Evolutionary conservation across 768 basidiomycete genomes (phyloP).

Genomic region (Suillus spraguei): DNA sequence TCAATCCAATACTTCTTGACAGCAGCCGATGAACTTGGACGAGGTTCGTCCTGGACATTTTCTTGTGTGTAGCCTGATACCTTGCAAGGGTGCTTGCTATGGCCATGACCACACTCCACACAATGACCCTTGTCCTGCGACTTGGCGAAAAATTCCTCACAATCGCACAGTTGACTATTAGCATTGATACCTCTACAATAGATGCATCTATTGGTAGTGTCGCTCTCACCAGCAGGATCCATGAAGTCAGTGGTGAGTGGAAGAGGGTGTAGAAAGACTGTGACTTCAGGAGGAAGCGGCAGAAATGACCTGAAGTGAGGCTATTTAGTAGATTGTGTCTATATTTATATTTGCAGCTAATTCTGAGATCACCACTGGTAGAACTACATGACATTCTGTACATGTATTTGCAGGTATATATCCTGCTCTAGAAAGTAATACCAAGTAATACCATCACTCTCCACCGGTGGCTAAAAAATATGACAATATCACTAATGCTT

Average conservation of each 20-base stretch:
- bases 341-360: not conserved
- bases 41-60: not conserved
- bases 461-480: not conserved
- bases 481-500: conserved; percentile 10
- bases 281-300: not conserved
- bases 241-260: not conserved
- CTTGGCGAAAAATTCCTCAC: not conserved
- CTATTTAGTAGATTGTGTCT: not conserved
- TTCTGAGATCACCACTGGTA: conserved; percentile 19
- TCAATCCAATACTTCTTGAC: not conserved
- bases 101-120: not conserved
- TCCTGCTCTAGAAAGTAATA: too few species aligned
- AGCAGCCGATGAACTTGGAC: not conserved
- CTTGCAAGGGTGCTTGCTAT: not conserved
- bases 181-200: not conserved
- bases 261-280: not conserved
- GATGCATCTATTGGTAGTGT: not conserved
- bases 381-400: too few species aligned
- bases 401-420: too few species aligned
- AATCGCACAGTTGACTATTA: not conserved
- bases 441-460: not conserved
- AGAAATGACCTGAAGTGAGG: not conserved
- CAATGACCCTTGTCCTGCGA: not conserved
- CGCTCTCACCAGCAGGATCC: not conserved
- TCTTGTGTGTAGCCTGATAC: not conserved